phyloP scores from a whole-genome alignment of 1,284 basidiomycete species.

The Moesziomyces aphidis region DNA sequence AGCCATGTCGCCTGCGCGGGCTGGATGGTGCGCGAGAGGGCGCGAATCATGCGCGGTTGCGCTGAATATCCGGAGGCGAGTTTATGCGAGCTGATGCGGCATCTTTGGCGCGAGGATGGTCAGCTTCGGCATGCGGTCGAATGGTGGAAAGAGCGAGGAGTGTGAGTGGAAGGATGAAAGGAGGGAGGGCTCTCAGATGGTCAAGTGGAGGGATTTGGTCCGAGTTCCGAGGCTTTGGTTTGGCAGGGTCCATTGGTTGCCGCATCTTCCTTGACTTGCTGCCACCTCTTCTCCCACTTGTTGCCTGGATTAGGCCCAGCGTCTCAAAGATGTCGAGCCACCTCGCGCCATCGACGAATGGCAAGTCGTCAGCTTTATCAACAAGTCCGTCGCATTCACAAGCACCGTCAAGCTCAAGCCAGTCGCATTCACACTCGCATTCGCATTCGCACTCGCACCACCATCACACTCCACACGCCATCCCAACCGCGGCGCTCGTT shows the following conservation, averaged over 20 bases:
- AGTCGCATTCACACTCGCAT: neutral
- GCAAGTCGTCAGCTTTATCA: conserved; percentile 7
- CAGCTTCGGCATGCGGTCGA: too few species aligned
- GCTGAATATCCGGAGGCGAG: too few species aligned
- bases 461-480: conserved; percentile 12
- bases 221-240: conserved; percentile 11
- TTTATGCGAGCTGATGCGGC: neutral
- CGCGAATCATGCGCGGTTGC: neutral
- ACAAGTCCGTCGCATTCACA: neutral
- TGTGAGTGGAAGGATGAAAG: too few species aligned
- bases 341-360: conserved; percentile 12
- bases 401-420: neutral
- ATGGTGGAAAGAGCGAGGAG: too few species aligned
- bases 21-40: neutral
- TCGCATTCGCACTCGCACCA: conserved; percentile 13
- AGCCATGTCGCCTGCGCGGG: neutral
- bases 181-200: neutral
- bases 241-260: conserved; percentile 12
- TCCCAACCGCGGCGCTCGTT: conserved; percentile 42
- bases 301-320: neutral
- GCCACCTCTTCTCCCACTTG: neutral
- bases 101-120: too few species aligned
- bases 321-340: conserved; percentile 18
- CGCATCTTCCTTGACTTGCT: neutral
- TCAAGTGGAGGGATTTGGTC: conserved; percentile 11